Evolutionary conservation across 1,284 basidiomycete species (phyloP), one percentile per base, ranked within the genome.

Genomic region (Naganishia sp.): DNA sequence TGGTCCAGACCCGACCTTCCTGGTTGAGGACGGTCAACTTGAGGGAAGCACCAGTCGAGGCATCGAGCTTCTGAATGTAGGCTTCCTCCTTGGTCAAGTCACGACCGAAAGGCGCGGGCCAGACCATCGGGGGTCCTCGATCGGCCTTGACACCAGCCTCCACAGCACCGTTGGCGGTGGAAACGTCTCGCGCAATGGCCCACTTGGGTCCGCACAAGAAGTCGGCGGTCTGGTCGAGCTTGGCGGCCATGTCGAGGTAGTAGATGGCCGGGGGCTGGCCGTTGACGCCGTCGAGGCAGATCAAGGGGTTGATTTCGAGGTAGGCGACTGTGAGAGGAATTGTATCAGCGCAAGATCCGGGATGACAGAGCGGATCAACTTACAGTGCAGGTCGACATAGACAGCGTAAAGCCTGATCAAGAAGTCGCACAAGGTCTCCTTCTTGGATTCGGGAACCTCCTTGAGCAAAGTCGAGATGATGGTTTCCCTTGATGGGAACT

Each of bases 171-270:
- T 81, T 77, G 56, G 78, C 75, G 39, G 82, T 74, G 71, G 89
- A 86, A 65, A 90, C 82, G 79, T 99, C 96, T 75, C 95, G 90
- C 63, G 95, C 94, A 74, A 98, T 89, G 55, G 95, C 92, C 95
- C 95, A 99, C 83, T 97, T 99, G 76, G 93, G 92, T 45, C 96
- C 95, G 77, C 93, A 96, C 76, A 99, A 90, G 80, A 89, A 95
- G 83, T 99, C 96, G 67, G 95, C 96, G 23, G 95, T 99, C 80
- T 86, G 81, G 80, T 99, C 96, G 74, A 99, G 90, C 85, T 99
- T 99, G 78, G 95, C 94, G 56, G 95, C 96, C 94, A 99, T 98
- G 81, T 99, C 96, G 73, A 99, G 89, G 84, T 95, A 98, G 81
- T 90, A 89, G 75, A 99, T 94, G 71, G 88, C 87, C 65, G 89